Evolutionary conservation across 1,284 basidiomycete species (phyloP).

Genomic region (Boletus semigastroideus): DNA sequence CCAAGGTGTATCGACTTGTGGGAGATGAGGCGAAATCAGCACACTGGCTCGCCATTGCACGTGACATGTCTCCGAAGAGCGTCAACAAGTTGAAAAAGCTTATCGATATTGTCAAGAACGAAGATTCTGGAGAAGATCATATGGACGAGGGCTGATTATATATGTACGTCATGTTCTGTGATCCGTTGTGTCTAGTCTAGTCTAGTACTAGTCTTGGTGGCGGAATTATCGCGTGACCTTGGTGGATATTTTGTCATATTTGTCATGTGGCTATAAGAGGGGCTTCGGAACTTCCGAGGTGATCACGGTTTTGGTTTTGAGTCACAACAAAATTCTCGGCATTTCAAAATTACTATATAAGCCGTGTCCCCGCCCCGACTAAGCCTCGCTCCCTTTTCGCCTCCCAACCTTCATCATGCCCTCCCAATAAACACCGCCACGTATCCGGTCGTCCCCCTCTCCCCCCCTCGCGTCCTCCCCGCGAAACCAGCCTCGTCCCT

Average conservation of each 20-base stretch:
- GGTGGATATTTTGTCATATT: slow-evolving; percentile 25
- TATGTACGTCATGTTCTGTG: not conserved
- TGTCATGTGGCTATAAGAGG: slow-evolving; percentile 28
- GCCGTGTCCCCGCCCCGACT: slow-evolving; percentile 4
- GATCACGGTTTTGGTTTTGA: slow-evolving; percentile 26
- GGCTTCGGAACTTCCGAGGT: slow-evolving; percentile 34
- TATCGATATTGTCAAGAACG: slow-evolving; percentile 67
- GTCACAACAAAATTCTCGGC: slow-evolving; percentile 28
- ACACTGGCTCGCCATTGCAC: slow-evolving; percentile 80
- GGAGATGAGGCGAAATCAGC: slow-evolving; percentile 79
- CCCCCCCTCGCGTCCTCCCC: slow-evolving; percentile 11
- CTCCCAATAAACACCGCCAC: slow-evolving; percentile 26
- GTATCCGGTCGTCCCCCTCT: slow-evolving; percentile 29
- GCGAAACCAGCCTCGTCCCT: slow-evolving; percentile 41
- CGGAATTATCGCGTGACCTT: slow-evolving; percentile 26
- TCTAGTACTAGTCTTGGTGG: slow-evolving; percentile 7
- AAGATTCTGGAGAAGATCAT: slow-evolving; percentile 55
- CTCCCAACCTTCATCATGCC: slow-evolving; percentile 44
- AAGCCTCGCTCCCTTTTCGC: slow-evolving; percentile 17
- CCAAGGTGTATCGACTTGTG: slow-evolving; percentile 80
- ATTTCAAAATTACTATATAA: slow-evolving; percentile 39
- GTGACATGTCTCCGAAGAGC: slow-evolving; percentile 82
- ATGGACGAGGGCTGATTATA: slow-evolving; percentile 79
- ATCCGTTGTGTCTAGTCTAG: no score
- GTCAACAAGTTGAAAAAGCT: slow-evolving; percentile 75